Evolutionary conservation across 2,329 filamentous ascomycete genomes (phyloP).

Genomic region (Hypoxylon sp.): DNA sequence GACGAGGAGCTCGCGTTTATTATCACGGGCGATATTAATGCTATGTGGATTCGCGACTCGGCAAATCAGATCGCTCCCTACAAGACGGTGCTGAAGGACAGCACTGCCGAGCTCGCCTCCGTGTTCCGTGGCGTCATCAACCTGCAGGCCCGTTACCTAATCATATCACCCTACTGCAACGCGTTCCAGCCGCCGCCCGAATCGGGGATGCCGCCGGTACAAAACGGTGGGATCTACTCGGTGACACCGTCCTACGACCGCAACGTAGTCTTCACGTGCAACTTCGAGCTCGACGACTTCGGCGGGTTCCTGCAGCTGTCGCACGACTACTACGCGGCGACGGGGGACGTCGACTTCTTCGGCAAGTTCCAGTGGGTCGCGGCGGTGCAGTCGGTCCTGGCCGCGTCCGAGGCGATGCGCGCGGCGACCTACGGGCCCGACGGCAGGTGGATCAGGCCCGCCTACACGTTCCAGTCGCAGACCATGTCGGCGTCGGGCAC

Average conservation of each 20-base stretch:
- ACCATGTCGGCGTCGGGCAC: constrained; percentile 85
- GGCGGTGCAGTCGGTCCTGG: constrained; percentile 77
- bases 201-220: constrained; percentile 70
- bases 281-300: constrained; percentile 93
- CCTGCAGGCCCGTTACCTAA: constrained; percentile 75
- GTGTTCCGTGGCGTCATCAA: constrained; percentile 79
- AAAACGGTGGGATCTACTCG: constrained; percentile 70
- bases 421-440: constrained; percentile 67
- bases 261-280: constrained; percentile 88
- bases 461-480: constrained; percentile 80
- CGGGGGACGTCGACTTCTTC: constrained; percentile 79
- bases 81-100: constrained; percentile 68
- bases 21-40: constrained; percentile 86
- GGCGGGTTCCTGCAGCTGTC: constrained; percentile 86
- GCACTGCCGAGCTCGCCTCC: constrained; percentile 70
- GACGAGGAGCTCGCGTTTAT: constrained; percentile 74
- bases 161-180: constrained; percentile 84
- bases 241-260: constrained; percentile 74
- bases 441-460: constrained; percentile 46
- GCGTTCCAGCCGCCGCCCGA: constrained; percentile 88
- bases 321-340: constrained; percentile 82
- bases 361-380: constrained; percentile 76
- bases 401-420: constrained; percentile 76
- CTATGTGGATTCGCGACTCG: constrained; percentile 90
- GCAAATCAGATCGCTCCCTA: constrained; percentile 80